Conservation (phyloP, 495 filamentous ascomycete genomes). For the Penicillium egyptiacum region DNA sequence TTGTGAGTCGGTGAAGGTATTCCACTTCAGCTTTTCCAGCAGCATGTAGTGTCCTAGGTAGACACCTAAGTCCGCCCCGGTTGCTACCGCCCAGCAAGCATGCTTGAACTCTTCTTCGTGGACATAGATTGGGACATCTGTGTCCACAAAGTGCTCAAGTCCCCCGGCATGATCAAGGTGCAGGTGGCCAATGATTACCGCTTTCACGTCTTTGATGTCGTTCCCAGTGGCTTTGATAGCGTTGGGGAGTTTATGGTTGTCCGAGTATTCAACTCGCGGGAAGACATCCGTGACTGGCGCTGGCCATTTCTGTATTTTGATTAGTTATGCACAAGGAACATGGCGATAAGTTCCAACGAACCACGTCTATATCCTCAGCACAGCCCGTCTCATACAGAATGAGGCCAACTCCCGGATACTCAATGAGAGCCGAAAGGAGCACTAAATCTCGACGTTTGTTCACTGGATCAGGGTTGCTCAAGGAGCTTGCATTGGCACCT, state of each 20-base stretch:
- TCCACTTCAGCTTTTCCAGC: conserved; percentile 35
- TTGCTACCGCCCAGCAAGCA: conserved; percentile 49
- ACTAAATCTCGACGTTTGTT: conserved; percentile 45
- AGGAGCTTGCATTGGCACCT: conserved; percentile 29
- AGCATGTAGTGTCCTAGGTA: conserved; percentile 44
- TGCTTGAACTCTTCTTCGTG: conserved; percentile 53
- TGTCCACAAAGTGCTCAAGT: conserved; percentile 49
- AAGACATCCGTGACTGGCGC: conserved; percentile 47
- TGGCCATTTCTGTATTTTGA: conserved; percentile 32
- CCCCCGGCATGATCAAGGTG: conserved; percentile 58
- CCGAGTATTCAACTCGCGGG: conserved; percentile 42
- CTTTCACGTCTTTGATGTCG: conserved; percentile 52
- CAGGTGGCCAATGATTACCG: conserved; percentile 53
- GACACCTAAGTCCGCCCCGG: conserved; percentile 44
- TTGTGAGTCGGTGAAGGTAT: conserved; percentile 31
- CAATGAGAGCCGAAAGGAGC: conserved; percentile 47
- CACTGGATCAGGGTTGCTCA: conserved; percentile 27
- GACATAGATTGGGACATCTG: conserved; percentile 52
- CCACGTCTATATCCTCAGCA: conserved; percentile 45
- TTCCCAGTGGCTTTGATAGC: conserved; percentile 50
- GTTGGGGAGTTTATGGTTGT: conserved; percentile 41
- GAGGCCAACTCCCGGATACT: conserved; percentile 50
- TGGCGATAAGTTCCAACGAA: conserved; percentile 10
- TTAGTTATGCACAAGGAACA: background rate
- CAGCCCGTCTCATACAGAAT: conserved; percentile 55